Evolutionary conservation across 179 eudicot species (phyloP).

Genomic region (Beta macrorhiza): DNA sequence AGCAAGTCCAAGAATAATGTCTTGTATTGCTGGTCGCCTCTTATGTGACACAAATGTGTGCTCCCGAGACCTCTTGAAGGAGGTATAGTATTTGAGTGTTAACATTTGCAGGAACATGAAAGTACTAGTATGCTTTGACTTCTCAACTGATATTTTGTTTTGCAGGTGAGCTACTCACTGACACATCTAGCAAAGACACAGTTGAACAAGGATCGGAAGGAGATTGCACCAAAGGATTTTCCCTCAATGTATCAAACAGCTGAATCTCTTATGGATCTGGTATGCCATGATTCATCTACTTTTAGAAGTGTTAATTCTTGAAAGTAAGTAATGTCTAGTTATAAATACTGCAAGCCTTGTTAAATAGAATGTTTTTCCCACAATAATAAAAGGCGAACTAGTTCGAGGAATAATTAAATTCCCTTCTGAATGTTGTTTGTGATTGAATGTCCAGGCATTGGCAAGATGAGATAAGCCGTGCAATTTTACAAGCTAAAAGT

Average conservation of each 20-base stretch:
- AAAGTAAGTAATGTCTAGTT: not conserved
- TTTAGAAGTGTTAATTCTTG: not conserved
- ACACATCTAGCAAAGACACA: slow-evolving; percentile 89
- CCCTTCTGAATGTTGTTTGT: too few species aligned
- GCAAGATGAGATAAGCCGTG: too few species aligned
- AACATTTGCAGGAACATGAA: not conserved
- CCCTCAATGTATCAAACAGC: slow-evolving; percentile 66
- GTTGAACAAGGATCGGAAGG: slow-evolving; percentile 86
- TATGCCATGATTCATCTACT: slow-evolving; percentile 37
- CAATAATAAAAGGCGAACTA: not conserved
- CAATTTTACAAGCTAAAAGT: not conserved
- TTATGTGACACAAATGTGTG: slow-evolving; percentile 88
- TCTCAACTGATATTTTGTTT: slow-evolving; percentile 26
- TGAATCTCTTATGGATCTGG: slow-evolving; percentile 76
- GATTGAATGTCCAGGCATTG: not conserved
- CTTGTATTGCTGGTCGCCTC: slow-evolving; percentile 94
- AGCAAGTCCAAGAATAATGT: slow-evolving; percentile 88
- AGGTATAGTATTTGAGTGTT: slow-evolving; percentile 46
- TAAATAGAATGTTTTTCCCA: not conserved
- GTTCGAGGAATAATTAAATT: not conserved
- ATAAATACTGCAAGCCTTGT: slow-evolving; percentile 1
- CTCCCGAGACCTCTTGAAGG: slow-evolving; percentile 90
- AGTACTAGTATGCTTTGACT: slow-evolving; percentile 11
- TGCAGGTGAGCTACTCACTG: slow-evolving; percentile 94
- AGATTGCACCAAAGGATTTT: slow-evolving; percentile 81